Base-by-base conservation (phyloP, 2,329 filamentous ascomycete species). In the Dothistroma pini region DNA sequence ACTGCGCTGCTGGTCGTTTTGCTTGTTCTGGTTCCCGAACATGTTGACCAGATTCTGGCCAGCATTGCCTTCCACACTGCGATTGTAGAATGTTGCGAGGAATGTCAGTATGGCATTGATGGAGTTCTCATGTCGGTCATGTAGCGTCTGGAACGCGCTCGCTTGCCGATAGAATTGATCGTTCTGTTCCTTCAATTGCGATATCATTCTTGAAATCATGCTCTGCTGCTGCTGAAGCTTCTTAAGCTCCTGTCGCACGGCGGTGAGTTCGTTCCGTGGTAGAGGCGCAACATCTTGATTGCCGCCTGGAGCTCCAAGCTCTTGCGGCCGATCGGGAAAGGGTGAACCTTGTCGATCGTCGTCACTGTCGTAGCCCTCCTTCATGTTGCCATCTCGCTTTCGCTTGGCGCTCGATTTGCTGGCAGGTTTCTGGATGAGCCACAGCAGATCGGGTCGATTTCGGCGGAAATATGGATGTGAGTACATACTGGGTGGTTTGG, bases 81-180 rank as follows among this genome's bases (percentile, higher is more conserved):
- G 89, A 65, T 96, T 89, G 77, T 97, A 99, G 48, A 99, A 93
- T 12, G 96, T 97, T 51, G 93, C 95, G 21, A 99, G 83, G 75
- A 99, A 97, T 54, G 93, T 96, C 48, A 99, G 83, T 64, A 99
- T 97, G n/a, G 93, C 93, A 72, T 97, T 97, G 76, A 99, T 97
- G 0, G 93, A 97, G 73, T 93, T 96, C 74, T 99, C 95, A 71
- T 99, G 95, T n/a, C 95, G 88, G 68, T 93, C 92, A 72, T 97
- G 93, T 72, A 96, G 86, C 61, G 86, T 89, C 75, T 97, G 93
- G 73, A 97, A 97, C 60, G 90, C 87, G 50, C 90, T 84, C 0
- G 93, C 93, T 75, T 97, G 92, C 59, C 90, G 89, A 70, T 93
- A 96, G 32, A 97, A 84, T 63, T 93, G 87, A 63, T 91, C 87